Evolutionary conservation across 441 rosid genomes (phyloP), one percentile per base, ranked within the genome.

Genomic region (Eruca vesicaria): DNA sequence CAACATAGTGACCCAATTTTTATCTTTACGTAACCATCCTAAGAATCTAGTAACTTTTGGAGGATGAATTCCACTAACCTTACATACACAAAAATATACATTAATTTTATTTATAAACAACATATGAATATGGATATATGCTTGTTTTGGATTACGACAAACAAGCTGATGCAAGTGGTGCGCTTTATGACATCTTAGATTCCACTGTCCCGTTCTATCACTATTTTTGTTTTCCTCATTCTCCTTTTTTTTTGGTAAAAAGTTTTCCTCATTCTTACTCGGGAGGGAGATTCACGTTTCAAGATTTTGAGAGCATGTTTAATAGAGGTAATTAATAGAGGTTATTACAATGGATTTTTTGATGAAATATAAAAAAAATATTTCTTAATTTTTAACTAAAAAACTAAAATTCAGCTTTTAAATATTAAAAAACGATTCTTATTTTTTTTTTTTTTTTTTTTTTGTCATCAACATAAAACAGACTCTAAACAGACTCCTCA

Each of bases 1-100:
- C 71, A 78, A 78, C 71, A 78, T 69, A 65, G 74, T 68, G 71
- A 43, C 69, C 56, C 35, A 31, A 29, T 68, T 72, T 78, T 73
- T 63, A 66, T 61, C 66, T 78, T 78, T 73, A 68, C 62, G 77
- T 36, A 63, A 73, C 66, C 69, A 32, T 72, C 53, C 55, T 52
- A 68, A 70, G 80, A 68, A 84, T 81, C 84, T 68, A 41, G 33
- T 28, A 69, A 68, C 82, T 82, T 81, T 80, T 59, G 14, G 61
- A 62, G 76, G 79, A 29, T 66, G 66, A 66, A 62, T 55, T 74
- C 68, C 78, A 73, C 66, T 72, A 21, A 53, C 28, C 58, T 66
- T 67, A 19, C 9, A 65, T 68, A 61, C 43, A 66, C 36, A 36
- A 4, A 64, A 11, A 58, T 29, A 36, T 31, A 48, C 41, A 20